These are phyloP conservation scores for Hypoxylon subgilvum DNA, from an alignment of 495 filamentous ascomycete genomes.

Conservation along the genomic window DNA sequence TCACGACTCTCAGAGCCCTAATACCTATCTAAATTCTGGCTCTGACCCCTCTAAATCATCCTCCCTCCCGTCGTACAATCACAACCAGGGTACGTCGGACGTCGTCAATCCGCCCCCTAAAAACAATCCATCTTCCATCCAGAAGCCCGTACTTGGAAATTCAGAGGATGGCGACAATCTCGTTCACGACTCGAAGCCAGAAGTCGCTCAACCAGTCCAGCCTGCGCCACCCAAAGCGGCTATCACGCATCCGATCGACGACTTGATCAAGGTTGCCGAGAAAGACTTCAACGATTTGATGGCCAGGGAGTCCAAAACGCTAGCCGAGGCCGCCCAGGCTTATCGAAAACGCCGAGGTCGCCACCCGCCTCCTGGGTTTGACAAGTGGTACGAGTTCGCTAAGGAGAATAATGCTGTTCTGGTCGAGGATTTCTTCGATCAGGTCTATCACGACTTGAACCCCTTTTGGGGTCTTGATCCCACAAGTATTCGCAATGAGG, in stretches of 20 bases:
- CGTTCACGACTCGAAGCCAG: conserved; percentile 25
- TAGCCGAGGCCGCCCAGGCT: conserved; percentile 63
- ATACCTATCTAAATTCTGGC: conserved; percentile 16
- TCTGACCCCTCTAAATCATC: conserved; percentile 15
- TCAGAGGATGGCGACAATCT: neutral
- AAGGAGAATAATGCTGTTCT: conserved; percentile 63
- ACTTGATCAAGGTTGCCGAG: conserved; percentile 51
- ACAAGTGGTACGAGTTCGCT: conserved; percentile 72
- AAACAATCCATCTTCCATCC: conserved; percentile 9
- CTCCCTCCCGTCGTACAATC: neutral
- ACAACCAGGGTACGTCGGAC: conserved; percentile 14
- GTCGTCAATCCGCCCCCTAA: conserved; percentile 22
- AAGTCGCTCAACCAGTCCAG: conserved; percentile 16
- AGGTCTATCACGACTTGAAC: conserved; percentile 71
- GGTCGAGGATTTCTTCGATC: conserved; percentile 75
- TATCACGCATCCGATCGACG: conserved; percentile 54
- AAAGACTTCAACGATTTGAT: conserved; percentile 48
- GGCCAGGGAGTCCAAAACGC: conserved; percentile 53
- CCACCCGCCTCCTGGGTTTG: conserved; percentile 76
- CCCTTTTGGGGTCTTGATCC: conserved; percentile 73
- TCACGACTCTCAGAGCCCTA: conserved; percentile 8
- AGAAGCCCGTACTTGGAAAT: conserved; percentile 10
- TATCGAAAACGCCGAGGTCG: conserved; percentile 69
- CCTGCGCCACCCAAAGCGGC: conserved; percentile 24
- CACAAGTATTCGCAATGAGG: conserved; percentile 59